phyloP scores from a whole-genome alignment of 2,329 filamentous ascomycete species.

The Aspergillus sp. region DNA sequence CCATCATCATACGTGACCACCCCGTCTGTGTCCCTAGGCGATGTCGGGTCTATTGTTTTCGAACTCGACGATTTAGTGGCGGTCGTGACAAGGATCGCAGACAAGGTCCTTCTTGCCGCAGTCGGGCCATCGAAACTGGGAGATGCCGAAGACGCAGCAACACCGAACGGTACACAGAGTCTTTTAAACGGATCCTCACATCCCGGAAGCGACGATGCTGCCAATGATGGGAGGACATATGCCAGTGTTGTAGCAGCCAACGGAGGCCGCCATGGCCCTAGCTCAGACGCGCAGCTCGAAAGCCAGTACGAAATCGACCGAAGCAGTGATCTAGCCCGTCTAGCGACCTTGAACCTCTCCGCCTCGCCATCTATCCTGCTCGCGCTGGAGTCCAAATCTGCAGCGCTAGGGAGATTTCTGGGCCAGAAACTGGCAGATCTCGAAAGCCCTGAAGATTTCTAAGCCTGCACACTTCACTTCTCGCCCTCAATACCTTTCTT shows the following conservation, averaged over 20 bases:
- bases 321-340: slow-evolving; percentile 40
- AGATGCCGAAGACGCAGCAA: slow-evolving; percentile 14
- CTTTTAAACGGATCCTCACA: background rate
- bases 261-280: slow-evolving; percentile 11
- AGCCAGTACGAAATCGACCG: slow-evolving; percentile 45
- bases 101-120: slow-evolving; percentile 46
- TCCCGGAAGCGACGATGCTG: background rate
- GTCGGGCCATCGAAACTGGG: slow-evolving; percentile 41
- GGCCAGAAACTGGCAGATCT: slow-evolving; percentile 44
- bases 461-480: background rate
- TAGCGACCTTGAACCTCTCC: slow-evolving; percentile 43
- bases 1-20: slow-evolving; percentile 47
- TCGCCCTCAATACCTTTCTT: background rate
- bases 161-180: slow-evolving; percentile 5
- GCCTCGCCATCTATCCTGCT: slow-evolving; percentile 42
- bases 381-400: slow-evolving; percentile 47
- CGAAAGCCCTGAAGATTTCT: slow-evolving; percentile 48
- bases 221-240: slow-evolving; percentile 2
- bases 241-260: slow-evolving; percentile 1
- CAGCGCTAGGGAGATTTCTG: slow-evolving; percentile 43
- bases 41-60: slow-evolving; percentile 49
- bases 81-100: slow-evolving; percentile 45
- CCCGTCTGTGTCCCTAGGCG: slow-evolving; percentile 43
- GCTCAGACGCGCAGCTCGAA: slow-evolving; percentile 32
- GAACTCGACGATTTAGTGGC: slow-evolving; percentile 45